phyloP scores from a whole-genome alignment of 371 early-diverging fungal genomes.

The Mortierella sp. region DNA sequence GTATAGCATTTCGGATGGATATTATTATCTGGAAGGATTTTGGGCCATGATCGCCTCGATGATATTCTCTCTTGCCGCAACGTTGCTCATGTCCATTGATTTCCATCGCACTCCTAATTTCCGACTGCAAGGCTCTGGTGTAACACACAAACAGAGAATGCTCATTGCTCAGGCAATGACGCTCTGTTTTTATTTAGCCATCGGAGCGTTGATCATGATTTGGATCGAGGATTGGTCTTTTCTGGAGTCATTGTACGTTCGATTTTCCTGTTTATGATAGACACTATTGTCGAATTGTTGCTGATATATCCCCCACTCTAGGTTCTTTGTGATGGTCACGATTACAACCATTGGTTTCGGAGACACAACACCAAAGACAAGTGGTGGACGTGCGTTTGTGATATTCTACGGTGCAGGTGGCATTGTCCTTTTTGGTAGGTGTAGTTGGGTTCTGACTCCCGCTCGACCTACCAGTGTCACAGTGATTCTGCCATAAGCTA shows the following conservation, averaged over 20 bases:
- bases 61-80: constrained; percentile 42
- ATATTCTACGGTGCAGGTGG: constrained; percentile 46
- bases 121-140: constrained; percentile 41
- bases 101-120: constrained; percentile 39
- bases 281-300: background rate
- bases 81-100: constrained; percentile 43
- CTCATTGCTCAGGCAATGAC: constrained; percentile 46
- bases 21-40: constrained; percentile 44
- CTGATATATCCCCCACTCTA: background rate
- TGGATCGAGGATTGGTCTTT: constrained; percentile 42
- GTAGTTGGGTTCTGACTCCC: background rate
- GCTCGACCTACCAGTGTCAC: background rate
- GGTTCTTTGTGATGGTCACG: constrained; percentile 50
- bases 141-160: constrained; percentile 48
- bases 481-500: background rate
- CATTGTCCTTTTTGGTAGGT: constrained; percentile 39
- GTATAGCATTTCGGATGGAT: constrained; percentile 25
- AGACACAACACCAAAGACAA: constrained; percentile 13
- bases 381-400: constrained; percentile 40
- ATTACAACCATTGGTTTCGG: constrained; percentile 55
- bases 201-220: constrained; percentile 40
- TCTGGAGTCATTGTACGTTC: constrained; percentile 28
- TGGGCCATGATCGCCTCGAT: constrained; percentile 52
- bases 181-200: constrained; percentile 46
- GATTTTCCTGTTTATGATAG: no score